phyloP scores from a whole-genome alignment of 305 asterid species.

The Fraxinus platypoda region DNA sequence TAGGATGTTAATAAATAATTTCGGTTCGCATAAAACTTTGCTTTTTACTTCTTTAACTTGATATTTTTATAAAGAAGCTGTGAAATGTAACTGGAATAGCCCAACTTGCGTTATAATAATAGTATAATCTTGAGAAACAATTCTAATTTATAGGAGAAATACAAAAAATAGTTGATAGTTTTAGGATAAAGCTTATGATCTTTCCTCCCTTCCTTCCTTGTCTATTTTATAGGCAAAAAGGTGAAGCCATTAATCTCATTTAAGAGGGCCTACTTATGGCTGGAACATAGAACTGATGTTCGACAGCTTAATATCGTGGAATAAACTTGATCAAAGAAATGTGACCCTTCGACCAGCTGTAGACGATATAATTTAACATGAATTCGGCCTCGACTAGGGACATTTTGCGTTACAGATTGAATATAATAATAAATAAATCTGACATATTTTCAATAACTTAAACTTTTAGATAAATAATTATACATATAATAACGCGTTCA shows the following conservation, averaged over 20 bases:
- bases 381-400: background rate
- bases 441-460: too few relatives aligned
- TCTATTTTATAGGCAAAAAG: background rate
- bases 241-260: background rate
- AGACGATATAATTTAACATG: too few relatives aligned
- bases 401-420: too few relatives aligned
- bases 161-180: background rate
- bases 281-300: background rate
- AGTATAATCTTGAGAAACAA: background rate
- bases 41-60: too few relatives aligned
- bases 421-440: too few relatives aligned
- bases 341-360: background rate
- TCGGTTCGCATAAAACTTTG: too few relatives aligned
- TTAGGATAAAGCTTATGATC: background rate
- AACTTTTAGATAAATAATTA: too few relatives aligned
- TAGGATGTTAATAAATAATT: too few relatives aligned
- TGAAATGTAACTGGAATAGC: background rate
- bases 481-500: background rate
- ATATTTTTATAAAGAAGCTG: background rate
- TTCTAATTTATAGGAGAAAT: background rate
- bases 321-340: too few relatives aligned
- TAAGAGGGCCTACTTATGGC: background rate
- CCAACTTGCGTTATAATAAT: background rate
- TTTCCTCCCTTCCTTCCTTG: background rate
- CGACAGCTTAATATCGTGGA: background rate